These are phyloP conservation scores for Rusavskia elegans DNA, from an alignment of 495 filamentous ascomycete species.

Conservation along the genomic window DNA sequence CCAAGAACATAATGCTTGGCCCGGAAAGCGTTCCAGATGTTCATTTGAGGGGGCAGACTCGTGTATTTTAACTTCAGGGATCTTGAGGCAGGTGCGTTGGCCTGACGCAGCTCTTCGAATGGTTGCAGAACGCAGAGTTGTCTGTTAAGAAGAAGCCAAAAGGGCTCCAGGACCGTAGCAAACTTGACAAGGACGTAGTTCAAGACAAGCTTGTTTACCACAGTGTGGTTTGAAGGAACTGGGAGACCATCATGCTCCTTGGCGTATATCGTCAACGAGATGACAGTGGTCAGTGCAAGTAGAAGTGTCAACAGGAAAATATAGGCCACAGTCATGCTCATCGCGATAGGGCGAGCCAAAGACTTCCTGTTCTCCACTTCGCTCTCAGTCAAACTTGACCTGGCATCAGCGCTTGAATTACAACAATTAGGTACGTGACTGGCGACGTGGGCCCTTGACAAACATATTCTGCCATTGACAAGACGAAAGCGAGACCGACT, in stretches of 20 bases:
- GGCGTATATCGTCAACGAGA: background rate
- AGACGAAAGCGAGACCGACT: too few species aligned
- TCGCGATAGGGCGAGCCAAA: conserved; percentile 1
- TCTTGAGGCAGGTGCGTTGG: conserved; percentile 11
- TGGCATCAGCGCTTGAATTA: too few species aligned
- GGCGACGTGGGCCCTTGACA: too few species aligned
- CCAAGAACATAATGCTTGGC: conserved; percentile 21
- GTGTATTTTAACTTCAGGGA: conserved; percentile 26
- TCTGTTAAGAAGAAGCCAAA: conserved; percentile 28
- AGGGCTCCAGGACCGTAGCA: conserved; percentile 28
- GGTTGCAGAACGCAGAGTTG: conserved; percentile 27
- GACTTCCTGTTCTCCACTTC: too few species aligned
- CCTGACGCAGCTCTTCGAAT: conserved; percentile 22
- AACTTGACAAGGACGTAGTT: conserved; percentile 29
- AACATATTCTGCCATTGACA: too few species aligned
- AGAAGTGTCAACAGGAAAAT: background rate
- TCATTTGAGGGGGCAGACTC: conserved; percentile 27
- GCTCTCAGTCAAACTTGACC: too few species aligned
- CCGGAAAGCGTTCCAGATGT: conserved; percentile 20
- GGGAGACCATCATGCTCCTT: conserved; percentile 13
- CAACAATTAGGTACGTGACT: too few species aligned
- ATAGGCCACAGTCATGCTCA: background rate
- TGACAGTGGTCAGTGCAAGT: background rate
- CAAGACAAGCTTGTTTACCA: conserved; percentile 23
- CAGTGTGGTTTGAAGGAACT: conserved; percentile 18